Evolutionary conservation across 768 basidiomycete genomes (phyloP), one percentile per base, ranked within the genome.

Genomic region (Boletales sp.): DNA sequence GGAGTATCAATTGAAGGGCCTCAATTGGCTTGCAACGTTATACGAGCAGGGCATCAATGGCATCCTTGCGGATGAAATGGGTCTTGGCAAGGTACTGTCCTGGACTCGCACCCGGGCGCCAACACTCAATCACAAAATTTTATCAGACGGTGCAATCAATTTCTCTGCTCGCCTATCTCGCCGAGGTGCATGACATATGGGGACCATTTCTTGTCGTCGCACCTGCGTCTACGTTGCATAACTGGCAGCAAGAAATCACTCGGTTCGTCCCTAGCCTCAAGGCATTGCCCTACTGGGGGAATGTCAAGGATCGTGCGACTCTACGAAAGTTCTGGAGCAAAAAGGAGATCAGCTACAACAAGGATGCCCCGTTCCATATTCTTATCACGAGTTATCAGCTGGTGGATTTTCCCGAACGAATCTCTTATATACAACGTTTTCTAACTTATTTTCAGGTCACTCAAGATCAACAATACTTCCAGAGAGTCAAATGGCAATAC

Each of bases 11-110:
- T 69, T 99, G 49, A 98, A 98, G 63, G 97, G 97, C 54, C 77
- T 99, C 31, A 98, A 97, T 56, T 99, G 97, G 97, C 75, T 99
- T 21, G 97, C 87, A 15, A 97, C 94, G 14, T 74, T 99, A 18
- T 99, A 98, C 62, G 97, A 98, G 66, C 95, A 98, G 69, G 97
- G 97, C 40, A 98, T 98, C 78, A 99, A 99, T 63, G 97, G 97
- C 42, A 99, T 99, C 60, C 79, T 99, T 18, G 97, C 97, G 2
- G 97, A 99, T 65, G 97, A 99, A 72, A 98, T 98, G 95, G 94
- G 94, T 71, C 81, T 92, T 10, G 89, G 89, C 55, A 92, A 92
- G 79, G 89, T 83, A 50, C 5, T 4, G 69, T 55, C 24, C 24
- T 27, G 4, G 7, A 27, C 24, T 27, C 6, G 7, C 24, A 27